These are phyloP conservation scores for Colletotrichum tabaci DNA, from an alignment of 2,329 filamentous ascomycete genomes.

Conservation along the genomic window DNA sequence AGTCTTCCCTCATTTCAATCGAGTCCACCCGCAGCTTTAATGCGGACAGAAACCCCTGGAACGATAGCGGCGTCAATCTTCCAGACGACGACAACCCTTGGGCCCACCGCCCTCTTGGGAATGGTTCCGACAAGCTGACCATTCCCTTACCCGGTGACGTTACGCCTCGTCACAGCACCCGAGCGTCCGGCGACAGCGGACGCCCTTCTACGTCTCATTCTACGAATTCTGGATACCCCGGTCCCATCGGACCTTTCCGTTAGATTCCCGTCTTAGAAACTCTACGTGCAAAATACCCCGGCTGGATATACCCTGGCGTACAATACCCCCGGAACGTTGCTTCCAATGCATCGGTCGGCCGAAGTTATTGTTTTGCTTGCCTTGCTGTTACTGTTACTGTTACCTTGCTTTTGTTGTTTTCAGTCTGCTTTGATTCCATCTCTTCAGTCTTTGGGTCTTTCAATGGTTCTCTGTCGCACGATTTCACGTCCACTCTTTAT, in stretches of 20 bases:
- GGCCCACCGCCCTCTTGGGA: constrained; percentile 74
- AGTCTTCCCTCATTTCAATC: constrained; percentile 95
- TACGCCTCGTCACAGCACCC: constrained; percentile 86
- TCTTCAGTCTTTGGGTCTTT: constrained; percentile 41
- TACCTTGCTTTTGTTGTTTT: constrained; percentile 47
- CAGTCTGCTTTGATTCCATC: constrained; percentile 44
- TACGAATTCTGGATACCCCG: constrained; percentile 95
- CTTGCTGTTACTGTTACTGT: constrained; percentile 46
- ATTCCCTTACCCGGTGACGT: constrained; percentile 83
- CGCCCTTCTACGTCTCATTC: constrained; percentile 96
- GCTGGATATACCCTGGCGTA: constrained; percentile 78
- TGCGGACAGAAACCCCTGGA: constrained; percentile 97
- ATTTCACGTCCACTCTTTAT: constrained; percentile 45
- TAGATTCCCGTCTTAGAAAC: constrained; percentile 70
- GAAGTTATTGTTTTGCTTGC: constrained; percentile 52
- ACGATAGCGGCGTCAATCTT: constrained; percentile 96
- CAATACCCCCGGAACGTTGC: constrained; percentile 65
- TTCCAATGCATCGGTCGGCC: constrained; percentile 65
- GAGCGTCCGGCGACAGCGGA: constrained; percentile 91
- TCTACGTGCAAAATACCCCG: constrained; percentile 71
- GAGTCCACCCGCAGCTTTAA: constrained; percentile 93
- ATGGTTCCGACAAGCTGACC: constrained; percentile 75
- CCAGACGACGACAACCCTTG: constrained; percentile 86
- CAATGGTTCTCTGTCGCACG: constrained; percentile 44
- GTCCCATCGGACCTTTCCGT: constrained; percentile 91